Percentiles rank a stretch among this genome's conserved stretches.
Evolutionary conservation across 495 filamentous ascomycete genomes (phyloP).

Genomic region (Neurospora terricola): DNA sequence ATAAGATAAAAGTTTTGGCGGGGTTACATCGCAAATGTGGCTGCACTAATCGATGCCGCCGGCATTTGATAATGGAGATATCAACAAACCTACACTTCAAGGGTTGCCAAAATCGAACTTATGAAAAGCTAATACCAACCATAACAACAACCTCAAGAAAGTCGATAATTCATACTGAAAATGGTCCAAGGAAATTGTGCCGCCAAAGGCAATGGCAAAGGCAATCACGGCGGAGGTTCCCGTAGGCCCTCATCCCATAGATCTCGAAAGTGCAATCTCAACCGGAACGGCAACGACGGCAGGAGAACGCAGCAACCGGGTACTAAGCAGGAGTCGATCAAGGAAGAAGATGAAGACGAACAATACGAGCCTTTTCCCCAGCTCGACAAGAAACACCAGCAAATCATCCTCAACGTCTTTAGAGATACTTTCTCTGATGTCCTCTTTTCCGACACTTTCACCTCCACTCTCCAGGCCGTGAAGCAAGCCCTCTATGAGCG

Average conservation of each 20-base stretch:
- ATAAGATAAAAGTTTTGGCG: not conserved
- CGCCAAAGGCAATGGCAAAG: not conserved
- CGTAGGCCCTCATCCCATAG: not conserved
- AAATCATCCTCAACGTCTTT: conserved; percentile 72
- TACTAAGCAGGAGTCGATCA: not conserved
- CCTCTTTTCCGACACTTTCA: conserved; percentile 27
- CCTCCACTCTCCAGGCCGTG: conserved; percentile 57
- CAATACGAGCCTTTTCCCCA: conserved; percentile 3
- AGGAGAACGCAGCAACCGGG: not conserved
- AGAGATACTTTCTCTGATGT: conserved; percentile 44
- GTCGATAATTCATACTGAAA: not conserved
- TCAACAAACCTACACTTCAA: not conserved
- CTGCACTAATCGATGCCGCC: not conserved
- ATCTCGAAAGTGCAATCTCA: not conserved
- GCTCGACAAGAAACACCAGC: conserved; percentile 43
- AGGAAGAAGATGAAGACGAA: conserved; percentile 7
- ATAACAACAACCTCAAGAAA: not conserved
- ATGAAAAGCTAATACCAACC: not conserved
- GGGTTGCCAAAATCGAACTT: not conserved
- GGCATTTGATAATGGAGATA: not conserved
- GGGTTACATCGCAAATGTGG: not conserved
- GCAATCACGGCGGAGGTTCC: not conserved
- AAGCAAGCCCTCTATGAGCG: conserved; percentile 77
- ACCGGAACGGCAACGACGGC: not conserved
- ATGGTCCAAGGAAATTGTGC: not conserved